These are phyloP conservation scores for Gastrolobium villosum DNA, from an alignment of 306 rosid species.

Conservation along the genomic window DNA sequence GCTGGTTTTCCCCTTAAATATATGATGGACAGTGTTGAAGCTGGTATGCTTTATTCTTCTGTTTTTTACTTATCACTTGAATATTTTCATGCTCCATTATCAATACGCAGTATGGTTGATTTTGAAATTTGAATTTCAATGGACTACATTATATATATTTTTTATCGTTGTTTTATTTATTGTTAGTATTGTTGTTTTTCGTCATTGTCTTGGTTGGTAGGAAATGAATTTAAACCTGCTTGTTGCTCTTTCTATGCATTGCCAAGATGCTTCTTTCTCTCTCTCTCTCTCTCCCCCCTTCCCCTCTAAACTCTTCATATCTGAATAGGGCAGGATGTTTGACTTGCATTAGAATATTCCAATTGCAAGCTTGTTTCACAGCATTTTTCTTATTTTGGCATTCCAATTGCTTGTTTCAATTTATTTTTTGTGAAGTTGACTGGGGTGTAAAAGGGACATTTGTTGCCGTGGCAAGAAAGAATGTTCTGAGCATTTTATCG, in stretches of 20 bases:
- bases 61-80: constrained; percentile 2
- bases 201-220: constrained; percentile 27
- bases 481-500: constrained; percentile 73
- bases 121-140: constrained; percentile 19
- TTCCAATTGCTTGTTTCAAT: constrained; percentile 40
- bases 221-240: constrained; percentile 4
- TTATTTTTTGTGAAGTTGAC: constrained; percentile 65
- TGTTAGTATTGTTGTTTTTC: not conserved
- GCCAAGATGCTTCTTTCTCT: constrained; percentile 20
- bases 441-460: constrained; percentile 76
- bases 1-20: constrained; percentile 56
- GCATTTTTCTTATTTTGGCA: constrained; percentile 20
- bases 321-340: constrained; percentile 10
- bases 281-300: not conserved
- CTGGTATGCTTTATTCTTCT: constrained; percentile 66
- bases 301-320: not conserved
- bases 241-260: constrained; percentile 22
- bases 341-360: constrained; percentile 21
- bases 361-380: constrained; percentile 18
- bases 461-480: constrained; percentile 80
- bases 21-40: constrained; percentile 75
- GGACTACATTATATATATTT: not conserved
- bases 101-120: constrained; percentile 19
- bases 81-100: not conserved
- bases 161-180: not conserved